Percentiles rank a stretch among this genome's conserved stretches.
Evolutionary conservation across 1,284 basidiomycete species (phyloP).

Genomic region (Apiotrichum montevideense): DNA sequence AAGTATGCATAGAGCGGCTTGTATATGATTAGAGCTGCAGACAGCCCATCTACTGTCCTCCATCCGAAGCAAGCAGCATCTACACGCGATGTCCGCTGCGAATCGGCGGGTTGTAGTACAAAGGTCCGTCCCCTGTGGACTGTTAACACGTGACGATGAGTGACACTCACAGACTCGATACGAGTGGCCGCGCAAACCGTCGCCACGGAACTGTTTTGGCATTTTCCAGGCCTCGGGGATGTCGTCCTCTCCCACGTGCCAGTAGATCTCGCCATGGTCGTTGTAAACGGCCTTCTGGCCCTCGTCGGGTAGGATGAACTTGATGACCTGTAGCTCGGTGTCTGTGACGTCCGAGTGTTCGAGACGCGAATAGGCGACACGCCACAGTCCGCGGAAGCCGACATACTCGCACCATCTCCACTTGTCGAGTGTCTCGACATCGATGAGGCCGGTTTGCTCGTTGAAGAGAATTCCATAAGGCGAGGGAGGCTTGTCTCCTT

Average conservation of each 20-base stretch:
- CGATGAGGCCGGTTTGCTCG: slow-evolving; percentile 38
- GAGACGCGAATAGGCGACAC: slow-evolving; percentile 53
- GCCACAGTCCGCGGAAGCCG: slow-evolving; percentile 71
- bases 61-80: too few species aligned
- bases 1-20: too few species aligned
- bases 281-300: slow-evolving; percentile 56
- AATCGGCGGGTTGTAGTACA: slow-evolving; percentile 44
- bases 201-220: slow-evolving; percentile 36
- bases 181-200: slow-evolving; percentile 26
- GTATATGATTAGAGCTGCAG: too few species aligned
- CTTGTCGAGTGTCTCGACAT: slow-evolving; percentile 52
- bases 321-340: slow-evolving; percentile 56
- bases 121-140: slow-evolving; percentile 30
- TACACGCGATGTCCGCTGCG: slow-evolving; percentile 26
- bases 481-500: slow-evolving; percentile 63
- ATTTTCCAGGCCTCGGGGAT: slow-evolving; percentile 52
- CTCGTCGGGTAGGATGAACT: slow-evolving; percentile 65
- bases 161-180: slow-evolving; percentile 20
- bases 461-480: slow-evolving; percentile 72
- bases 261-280: slow-evolving; percentile 58
- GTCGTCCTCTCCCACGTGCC: slow-evolving; percentile 61
- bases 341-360: slow-evolving; percentile 43
- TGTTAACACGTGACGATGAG: too few species aligned
- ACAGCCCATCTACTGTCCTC: too few species aligned
- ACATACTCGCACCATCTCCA: slow-evolving; percentile 76